Conservation (phyloP, 208 protist genomes). For the Leishmania tarentolae region DNA sequence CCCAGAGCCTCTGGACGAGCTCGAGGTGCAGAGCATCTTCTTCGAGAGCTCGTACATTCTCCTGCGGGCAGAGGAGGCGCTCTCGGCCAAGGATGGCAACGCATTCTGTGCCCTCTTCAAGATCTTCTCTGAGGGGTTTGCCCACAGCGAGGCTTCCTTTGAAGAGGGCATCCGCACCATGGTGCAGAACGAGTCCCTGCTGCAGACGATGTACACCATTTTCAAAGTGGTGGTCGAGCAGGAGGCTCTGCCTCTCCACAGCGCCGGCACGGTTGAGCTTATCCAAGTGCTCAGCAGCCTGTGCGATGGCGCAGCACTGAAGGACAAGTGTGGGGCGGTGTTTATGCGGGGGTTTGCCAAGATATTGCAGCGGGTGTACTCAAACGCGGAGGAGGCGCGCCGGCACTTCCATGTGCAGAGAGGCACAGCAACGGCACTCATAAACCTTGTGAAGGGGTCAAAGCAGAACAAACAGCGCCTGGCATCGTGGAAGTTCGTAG, state of each 20-base stretch:
- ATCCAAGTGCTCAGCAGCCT: constrained; percentile 81
- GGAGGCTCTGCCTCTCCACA: constrained; percentile 63
- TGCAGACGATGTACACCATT: constrained; percentile 74
- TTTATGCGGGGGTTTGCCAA: constrained; percentile 74
- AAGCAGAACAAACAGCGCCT: constrained; percentile 85
- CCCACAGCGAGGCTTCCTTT: constrained; percentile 69
- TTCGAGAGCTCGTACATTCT: constrained; percentile 78
- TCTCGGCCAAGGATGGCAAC: constrained; percentile 61
- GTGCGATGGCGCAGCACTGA: constrained; percentile 80
- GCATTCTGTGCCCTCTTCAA: constrained; percentile 84
- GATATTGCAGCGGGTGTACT: constrained; percentile 69
- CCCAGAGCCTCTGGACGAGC: constrained; percentile 75
- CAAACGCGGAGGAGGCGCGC: constrained; percentile 45
- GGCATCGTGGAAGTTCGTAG: constrained; percentile 78
- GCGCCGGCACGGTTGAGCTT: constrained; percentile 73
- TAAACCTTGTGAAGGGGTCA: constrained; percentile 91
- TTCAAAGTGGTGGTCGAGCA: constrained; percentile 69
- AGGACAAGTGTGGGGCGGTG: constrained; percentile 69
- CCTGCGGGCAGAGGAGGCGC: constrained; percentile 83
- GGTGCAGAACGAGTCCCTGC: constrained; percentile 47
- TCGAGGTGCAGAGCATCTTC: constrained; percentile 84
- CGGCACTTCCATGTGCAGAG: constrained; percentile 73
- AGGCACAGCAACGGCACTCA: constrained; percentile 77
- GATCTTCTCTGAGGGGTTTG: constrained; percentile 82
- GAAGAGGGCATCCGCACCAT: constrained; percentile 78